Conservation (phyloP, 2,329 filamentous ascomycete species). For the Plectosphaerella cucumerina region DNA sequence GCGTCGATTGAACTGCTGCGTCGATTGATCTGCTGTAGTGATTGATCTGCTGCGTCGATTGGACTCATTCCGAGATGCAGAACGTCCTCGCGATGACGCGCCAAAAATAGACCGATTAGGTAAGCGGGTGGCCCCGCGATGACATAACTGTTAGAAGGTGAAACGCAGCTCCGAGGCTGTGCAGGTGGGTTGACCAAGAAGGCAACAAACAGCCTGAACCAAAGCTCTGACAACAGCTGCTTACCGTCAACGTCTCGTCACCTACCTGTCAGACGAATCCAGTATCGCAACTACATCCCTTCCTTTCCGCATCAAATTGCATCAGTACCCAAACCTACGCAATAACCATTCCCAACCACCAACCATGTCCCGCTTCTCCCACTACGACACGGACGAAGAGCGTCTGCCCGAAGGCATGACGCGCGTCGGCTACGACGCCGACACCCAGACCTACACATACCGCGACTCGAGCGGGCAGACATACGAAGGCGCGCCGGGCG, state of each 20-base stretch:
- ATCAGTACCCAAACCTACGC: too few relatives aligned
- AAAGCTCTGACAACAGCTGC: neutral
- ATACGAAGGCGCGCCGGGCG: conserved; percentile 47
- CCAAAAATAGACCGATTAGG: neutral
- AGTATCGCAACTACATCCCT: neutral
- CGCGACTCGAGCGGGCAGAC: conserved; percentile 41
- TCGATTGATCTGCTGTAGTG: too few relatives aligned
- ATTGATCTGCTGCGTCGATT: too few relatives aligned
- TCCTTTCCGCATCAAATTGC: neutral
- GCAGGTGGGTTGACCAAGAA: neutral
- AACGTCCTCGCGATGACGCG: too few relatives aligned
- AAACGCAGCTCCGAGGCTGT: neutral
- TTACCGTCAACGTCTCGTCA: neutral
- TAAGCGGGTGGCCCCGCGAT: neutral
- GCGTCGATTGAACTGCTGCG: too few relatives aligned
- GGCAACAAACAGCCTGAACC: neutral
- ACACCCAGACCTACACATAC: conserved; percentile 49
- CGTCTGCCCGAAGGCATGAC: conserved; percentile 52
- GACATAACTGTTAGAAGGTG: neutral
- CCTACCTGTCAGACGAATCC: neutral
- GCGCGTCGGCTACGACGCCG: conserved; percentile 52
- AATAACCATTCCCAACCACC: neutral
- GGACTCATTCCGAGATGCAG: too few relatives aligned
- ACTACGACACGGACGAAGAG: conserved; percentile 42
- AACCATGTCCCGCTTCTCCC: conserved; percentile 36